Base-by-base conservation (phyloP, 768 basidiomycete species). In the Hericium alpestre region DNA sequence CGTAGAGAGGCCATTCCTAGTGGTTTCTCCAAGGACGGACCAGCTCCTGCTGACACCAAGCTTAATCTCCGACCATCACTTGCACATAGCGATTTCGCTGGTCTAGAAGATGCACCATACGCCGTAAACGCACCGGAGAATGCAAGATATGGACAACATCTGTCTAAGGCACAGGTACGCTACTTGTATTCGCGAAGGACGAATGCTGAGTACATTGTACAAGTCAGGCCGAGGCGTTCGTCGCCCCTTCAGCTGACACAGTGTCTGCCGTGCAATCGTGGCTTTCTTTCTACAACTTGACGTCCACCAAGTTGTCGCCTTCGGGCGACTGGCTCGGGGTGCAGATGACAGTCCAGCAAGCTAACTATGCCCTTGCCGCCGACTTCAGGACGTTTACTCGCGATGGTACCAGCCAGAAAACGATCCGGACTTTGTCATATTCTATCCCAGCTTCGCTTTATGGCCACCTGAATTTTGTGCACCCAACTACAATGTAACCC, bases 341-440 rank as follows among this genome's bases (percentile, higher is more conserved):
- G 48, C 55, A 60, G 20, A 57, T 66, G 6, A 61, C 68, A 1
- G 69, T 68, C 39, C 58, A 61, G 56, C 61, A 65, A 57, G 69
- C 68, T 1, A 68, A 69, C 55, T 62, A 63, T 23, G 58, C 68
- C 23, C 61, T 71, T 53, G 63, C 65, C 50, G 62, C 69, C n/a
- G 54, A 69, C n/a, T 71, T 68, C 63, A 55, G 62, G 2, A 52
- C 63, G 37, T 71, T 67, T 63, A 62, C 54, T 0, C 65, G 70
- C 50, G 58, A 60, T 9, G 54, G 56, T 15, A 65, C 59, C 9
- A 65, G 63, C 22, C 50, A 60, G 27, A 51, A 64, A 54, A 52
- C 58, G 10, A 55, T 70, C 25, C 70, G 69, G 13, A 71, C 70
- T 3, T 63, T 70, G 11, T 57, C 63, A 1, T 71, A 71, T 59